Evolutionary conservation across 306 rosid species (phyloP).

Genomic region (Pueraria montana): DNA sequence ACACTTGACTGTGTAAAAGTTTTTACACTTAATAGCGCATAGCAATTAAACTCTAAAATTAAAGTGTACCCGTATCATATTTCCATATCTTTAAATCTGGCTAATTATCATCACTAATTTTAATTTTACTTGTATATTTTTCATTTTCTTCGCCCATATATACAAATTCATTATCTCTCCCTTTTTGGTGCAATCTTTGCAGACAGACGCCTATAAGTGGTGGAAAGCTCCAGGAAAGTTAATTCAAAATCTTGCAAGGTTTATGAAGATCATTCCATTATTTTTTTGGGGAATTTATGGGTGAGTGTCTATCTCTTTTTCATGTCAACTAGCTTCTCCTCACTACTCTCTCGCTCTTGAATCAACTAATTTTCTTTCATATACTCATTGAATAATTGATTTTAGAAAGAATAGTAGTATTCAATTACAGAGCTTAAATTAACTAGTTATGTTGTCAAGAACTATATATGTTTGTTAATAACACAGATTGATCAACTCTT

Average conservation of each 20-base stretch:
- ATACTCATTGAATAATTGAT: not conserved
- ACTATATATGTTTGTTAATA: not conserved
- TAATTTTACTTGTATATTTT: too few species aligned
- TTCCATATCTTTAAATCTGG: too few species aligned
- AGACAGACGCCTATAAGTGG: slow-evolving; percentile 78
- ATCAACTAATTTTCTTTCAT: not conserved
- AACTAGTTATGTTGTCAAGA: not conserved
- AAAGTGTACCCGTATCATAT: too few species aligned
- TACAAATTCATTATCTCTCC: not conserved
- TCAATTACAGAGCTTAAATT: not conserved
- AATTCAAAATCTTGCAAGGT: slow-evolving; percentile 63
- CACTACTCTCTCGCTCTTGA: not conserved
- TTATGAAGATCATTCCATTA: slow-evolving; percentile 77
- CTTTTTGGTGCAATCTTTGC: slow-evolving; percentile 35
- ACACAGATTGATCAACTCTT: slow-evolving; percentile 1
- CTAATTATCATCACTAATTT: too few species aligned
- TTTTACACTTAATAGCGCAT: too few species aligned
- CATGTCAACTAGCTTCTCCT: not conserved
- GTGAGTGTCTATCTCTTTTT: slow-evolving; percentile 52
- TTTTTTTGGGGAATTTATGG: slow-evolving; percentile 82
- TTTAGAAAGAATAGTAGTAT: not conserved
- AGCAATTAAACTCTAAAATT: too few species aligned
- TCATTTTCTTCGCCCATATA: not conserved
- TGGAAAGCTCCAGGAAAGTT: slow-evolving; percentile 80
- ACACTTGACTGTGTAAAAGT: too few species aligned